Base-by-base conservation (phyloP, 2,329 filamentous ascomycete genomes). In the Bipolaris cookei region DNA sequence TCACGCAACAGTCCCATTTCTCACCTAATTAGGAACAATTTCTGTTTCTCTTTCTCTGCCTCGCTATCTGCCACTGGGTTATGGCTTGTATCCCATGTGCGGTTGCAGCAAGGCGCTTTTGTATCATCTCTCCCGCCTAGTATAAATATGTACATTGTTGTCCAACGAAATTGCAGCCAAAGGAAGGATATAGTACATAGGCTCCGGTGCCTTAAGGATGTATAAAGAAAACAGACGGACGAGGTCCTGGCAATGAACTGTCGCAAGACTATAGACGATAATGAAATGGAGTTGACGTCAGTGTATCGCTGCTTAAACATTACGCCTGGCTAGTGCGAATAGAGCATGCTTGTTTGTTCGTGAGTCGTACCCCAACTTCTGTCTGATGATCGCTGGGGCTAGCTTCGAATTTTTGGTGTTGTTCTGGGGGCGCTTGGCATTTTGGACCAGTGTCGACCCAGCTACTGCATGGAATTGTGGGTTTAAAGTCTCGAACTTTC, bases 121-220 rank as follows among this genome's bases (percentile, higher is more conserved):
- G n/a, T 51, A 44, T 39, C 49, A 52, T 47, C 34, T 43, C 44
- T 23, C 41, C n/a, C 41, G 20, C 42, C 11, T 34, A 25, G 43
- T 55, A 47, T 41, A 50, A 55, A 43, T 69, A 71, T 69, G 45
- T 72, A 72, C 67, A 63, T 70, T 57, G 65, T 59, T 66, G 61
- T 65, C 66, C 64, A 51, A 58, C 35, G 58, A 54, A 61, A 59
- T 41, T 48, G 42, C 45, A 58, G 35, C 28, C 23, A 55, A 46
- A 59, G 61, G 42, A 58, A 60, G 34, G 62, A 67, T 68, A 52
- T 52, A 45, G 44, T 62, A 60, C 70, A 70, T 55, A 67, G 56
- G 45, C 58, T 47, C 32, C 52, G 58, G 54, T 56, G 61, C 60
- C 67, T 34, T 68, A 67, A 52, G 38, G 54, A 59, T 54, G 51